phyloP scores from a whole-genome alignment of 768 basidiomycete genomes.

The Mycena leptocephala region DNA sequence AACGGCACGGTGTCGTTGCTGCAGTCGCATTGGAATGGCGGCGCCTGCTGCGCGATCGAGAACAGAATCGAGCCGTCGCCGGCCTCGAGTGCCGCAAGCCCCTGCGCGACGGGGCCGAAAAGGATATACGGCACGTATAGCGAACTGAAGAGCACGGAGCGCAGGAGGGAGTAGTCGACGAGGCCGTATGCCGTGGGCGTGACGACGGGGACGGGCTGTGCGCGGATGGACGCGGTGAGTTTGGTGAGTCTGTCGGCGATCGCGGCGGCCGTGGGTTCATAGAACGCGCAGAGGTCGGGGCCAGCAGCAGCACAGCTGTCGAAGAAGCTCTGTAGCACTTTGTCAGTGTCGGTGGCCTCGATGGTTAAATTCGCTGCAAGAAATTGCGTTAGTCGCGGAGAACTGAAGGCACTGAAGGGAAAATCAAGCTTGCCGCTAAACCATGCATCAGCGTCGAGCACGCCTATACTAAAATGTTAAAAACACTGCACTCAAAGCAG shows the following conservation, averaged over 20 bases:
- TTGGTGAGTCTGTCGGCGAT: slow-evolving; percentile 37
- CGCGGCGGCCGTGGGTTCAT: slow-evolving; percentile 34
- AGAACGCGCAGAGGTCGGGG: slow-evolving; percentile 42
- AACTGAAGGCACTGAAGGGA: not conserved
- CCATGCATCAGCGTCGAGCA: slow-evolving; percentile 40
- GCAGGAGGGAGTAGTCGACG: slow-evolving; percentile 42
- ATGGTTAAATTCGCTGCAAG: slow-evolving; percentile 35
- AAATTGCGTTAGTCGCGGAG: not conserved
- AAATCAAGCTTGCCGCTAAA: slow-evolving; percentile 29
- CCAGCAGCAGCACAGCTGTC: slow-evolving; percentile 41
- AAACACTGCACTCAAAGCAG: too few species aligned
- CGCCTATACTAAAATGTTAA: slow-evolving; percentile 5
- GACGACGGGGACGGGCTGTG: slow-evolving; percentile 40
- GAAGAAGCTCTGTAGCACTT: slow-evolving; percentile 43
- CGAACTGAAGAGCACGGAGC: slow-evolving; percentile 34
- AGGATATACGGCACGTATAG: slow-evolving; percentile 41
- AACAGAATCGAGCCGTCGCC: slow-evolving; percentile 44
- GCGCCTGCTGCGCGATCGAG: not conserved
- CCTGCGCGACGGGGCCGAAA: slow-evolving; percentile 35
- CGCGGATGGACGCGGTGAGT: slow-evolving; percentile 33
- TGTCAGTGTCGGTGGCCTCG: slow-evolving; percentile 42
- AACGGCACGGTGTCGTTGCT: not conserved
- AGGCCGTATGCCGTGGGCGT: slow-evolving; percentile 40
- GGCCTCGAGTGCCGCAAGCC: slow-evolving; percentile 42
- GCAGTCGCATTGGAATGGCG: slow-evolving; percentile 22